These are phyloP conservation scores for Lipomyces orientalis DNA, from an alignment of 805 yeast genomes.

Conservation along the genomic window DNA sequence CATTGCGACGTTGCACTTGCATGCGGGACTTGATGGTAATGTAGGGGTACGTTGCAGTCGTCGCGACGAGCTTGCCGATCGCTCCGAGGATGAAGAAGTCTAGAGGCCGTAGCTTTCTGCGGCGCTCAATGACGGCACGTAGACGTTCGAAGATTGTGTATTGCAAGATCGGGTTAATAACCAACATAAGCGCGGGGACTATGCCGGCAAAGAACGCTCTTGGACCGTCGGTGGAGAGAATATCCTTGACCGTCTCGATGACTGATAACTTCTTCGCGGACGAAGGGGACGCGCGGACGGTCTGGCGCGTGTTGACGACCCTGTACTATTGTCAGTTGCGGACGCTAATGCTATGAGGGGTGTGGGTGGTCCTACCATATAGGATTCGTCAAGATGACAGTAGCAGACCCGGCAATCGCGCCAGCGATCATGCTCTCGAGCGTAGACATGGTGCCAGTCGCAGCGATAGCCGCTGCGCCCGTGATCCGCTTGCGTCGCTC, in stretches of 20 bases:
- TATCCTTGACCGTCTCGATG: slow-evolving; percentile 62
- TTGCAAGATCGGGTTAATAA: slow-evolving; percentile 87
- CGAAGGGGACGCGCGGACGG: slow-evolving; percentile 54
- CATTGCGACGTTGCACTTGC: slow-evolving; percentile 54
- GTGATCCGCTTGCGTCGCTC: slow-evolving; percentile 35
- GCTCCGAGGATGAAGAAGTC: slow-evolving; percentile 91
- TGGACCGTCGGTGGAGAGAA: slow-evolving; percentile 73
- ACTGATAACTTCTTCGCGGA: slow-evolving; percentile 52
- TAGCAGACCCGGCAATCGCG: slow-evolving; percentile 84
- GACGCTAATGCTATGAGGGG: neutral
- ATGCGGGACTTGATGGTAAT: slow-evolving; percentile 87
- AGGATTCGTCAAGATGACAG: slow-evolving; percentile 83
- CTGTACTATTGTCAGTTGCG: slow-evolving; percentile 5
- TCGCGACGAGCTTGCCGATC: slow-evolving; percentile 86
- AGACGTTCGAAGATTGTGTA: slow-evolving; percentile 90
- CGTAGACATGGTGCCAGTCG: slow-evolving; percentile 56
- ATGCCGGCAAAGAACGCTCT: slow-evolving; percentile 80
- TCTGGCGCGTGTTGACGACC: slow-evolving; percentile 84
- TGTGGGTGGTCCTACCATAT: slow-evolving; percentile 64
- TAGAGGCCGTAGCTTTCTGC: slow-evolving; percentile 61
- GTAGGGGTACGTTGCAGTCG: slow-evolving; percentile 87
- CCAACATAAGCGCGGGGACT: slow-evolving; percentile 84
- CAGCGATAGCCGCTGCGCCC: slow-evolving; percentile 33
- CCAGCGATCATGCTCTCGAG: slow-evolving; percentile 76
- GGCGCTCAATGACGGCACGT: slow-evolving; percentile 65